Evolutionary conservation across 805 yeast genomes (phyloP).

Genomic region (Metschnikowia borealis): DNA sequence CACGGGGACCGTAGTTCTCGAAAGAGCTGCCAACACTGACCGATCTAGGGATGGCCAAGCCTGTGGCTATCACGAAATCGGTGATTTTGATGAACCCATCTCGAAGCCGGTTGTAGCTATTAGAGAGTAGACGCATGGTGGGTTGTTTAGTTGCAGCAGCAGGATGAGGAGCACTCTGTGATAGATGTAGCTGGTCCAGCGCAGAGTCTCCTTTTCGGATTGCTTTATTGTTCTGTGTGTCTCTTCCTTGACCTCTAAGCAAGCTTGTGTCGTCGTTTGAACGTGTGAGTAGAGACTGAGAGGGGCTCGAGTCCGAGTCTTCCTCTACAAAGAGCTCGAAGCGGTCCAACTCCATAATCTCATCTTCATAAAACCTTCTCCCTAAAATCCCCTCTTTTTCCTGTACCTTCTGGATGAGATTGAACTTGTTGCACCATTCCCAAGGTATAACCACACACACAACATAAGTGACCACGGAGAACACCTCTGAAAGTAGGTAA

Average conservation of each 20-base stretch:
- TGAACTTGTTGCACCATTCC: constrained; percentile 79
- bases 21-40: constrained; percentile 27
- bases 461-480: constrained; percentile 68
- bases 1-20: neutral
- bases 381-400: constrained; percentile 76
- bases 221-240: no score
- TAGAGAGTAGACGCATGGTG: neutral
- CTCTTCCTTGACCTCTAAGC: neutral
- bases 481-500: constrained; percentile 67
- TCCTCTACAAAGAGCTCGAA: constrained; percentile 39
- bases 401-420: constrained; percentile 49
- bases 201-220: neutral
- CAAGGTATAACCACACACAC: constrained; percentile 71
- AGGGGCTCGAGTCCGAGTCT: constrained; percentile 16
- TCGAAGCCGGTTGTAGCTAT: constrained; percentile 15
- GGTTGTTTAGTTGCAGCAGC: neutral
- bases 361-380: constrained; percentile 70
- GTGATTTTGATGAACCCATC: constrained; percentile 42
- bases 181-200: neutral
- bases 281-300: neutral
- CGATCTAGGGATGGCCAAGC: constrained; percentile 55
- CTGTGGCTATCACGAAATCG: constrained; percentile 53
- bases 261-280: neutral
- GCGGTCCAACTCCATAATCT: constrained; percentile 40
- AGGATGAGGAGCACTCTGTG: neutral